Percentiles rank a stretch among this genome's conserved stretches.
Evolutionary conservation across 75 land plant species (phyloP).

Genomic region (Chamaecyparis obtusa): DNA sequence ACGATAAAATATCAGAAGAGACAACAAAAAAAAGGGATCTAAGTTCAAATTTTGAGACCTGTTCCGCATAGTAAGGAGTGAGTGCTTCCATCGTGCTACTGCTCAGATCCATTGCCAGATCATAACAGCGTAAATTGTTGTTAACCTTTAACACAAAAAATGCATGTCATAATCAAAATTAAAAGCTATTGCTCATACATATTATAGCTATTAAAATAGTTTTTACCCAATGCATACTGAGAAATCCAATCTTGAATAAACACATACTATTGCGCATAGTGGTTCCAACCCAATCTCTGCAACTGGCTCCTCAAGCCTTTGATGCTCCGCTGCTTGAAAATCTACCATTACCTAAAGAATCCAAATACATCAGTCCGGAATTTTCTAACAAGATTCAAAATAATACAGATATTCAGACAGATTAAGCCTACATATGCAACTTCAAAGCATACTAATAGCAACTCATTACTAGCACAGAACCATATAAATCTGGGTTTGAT

Average conservation of each 20-base stretch:
- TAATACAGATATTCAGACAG: neutral
- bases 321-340: slow-evolving; percentile 90
- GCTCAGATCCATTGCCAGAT: slow-evolving; percentile 88
- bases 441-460: neutral
- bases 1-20: neutral
- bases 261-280: slow-evolving; percentile 86
- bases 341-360: slow-evolving; percentile 84
- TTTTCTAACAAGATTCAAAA: neutral
- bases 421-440: neutral
- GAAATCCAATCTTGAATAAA: neutral
- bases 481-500: neutral
- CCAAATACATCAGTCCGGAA: neutral
- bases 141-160: slow-evolving; percentile 48
- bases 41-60: slow-evolving; percentile 38
- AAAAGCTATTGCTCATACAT: neutral
- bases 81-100: slow-evolving; percentile 78
- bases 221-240: neutral
- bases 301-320: slow-evolving; percentile 86
- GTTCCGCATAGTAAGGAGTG: slow-evolving; percentile 91
- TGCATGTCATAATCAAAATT: neutral
- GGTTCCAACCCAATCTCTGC: slow-evolving; percentile 91
- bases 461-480: neutral
- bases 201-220: neutral
- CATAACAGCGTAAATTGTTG: slow-evolving; percentile 93
- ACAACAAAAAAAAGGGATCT: neutral